Evolutionary conservation across 306 rosid species (phyloP).

Genomic region (barrel medic (Medicago truncatula)): MtrunA17r5.0-ANR NC_053042.1:52769001-52769500

Average conservation of each 20-base stretch:
- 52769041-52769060: neutral
- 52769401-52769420: slow-evolving; percentile 44
- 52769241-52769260: slow-evolving; percentile 23
- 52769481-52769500: slow-evolving; percentile 14
- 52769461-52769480: slow-evolving; percentile 33
- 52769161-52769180: slow-evolving; percentile 87
- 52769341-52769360: slow-evolving; percentile 57
- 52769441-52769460: slow-evolving; percentile 40
- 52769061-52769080: slow-evolving; percentile 8
- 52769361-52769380: slow-evolving; percentile 42
- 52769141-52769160: slow-evolving; percentile 82
- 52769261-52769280: slow-evolving; percentile 79
- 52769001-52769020: slow-evolving; percentile 81
- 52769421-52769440: slow-evolving; percentile 49
- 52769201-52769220: slow-evolving; percentile 5
- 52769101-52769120: slow-evolving; percentile 89
- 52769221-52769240: slow-evolving; percentile 20
- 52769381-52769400: slow-evolving; percentile 40
- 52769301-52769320: slow-evolving; percentile 64
- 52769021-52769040: neutral
- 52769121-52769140: slow-evolving; percentile 90
- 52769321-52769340: slow-evolving; percentile 86
- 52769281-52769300: slow-evolving; percentile 65
- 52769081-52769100: slow-evolving; percentile 32
- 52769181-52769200: slow-evolving; percentile 48